Base-by-base conservation (phyloP, 352 stramenopile genomes). In the Pythium myriotylum region DNA sequence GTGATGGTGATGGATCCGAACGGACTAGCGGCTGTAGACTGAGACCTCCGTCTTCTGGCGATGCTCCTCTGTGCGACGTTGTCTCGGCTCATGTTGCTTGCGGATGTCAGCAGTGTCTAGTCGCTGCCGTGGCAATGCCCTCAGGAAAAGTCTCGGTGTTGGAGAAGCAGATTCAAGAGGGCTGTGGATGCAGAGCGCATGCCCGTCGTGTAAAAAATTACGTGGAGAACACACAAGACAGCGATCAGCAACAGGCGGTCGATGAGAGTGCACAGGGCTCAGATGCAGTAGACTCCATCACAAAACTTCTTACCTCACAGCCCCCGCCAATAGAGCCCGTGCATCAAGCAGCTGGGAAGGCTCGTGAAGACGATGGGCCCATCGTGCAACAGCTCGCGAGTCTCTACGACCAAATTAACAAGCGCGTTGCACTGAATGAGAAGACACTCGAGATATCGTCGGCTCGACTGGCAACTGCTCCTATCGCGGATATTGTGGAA, bases 371-470 rank as follows among this genome's bases (percentile, higher is more conserved):
- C 26, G 49, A 57, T 14, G 47, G 58, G 74, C 29, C 47, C 0
- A 23, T 65, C 2, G 47, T 58, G 23, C 24, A 51, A 10, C 47
- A 59, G 42, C 48, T 65, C 22, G 37, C 33, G 1, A 5, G 20
- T 4, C 39, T 37, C 20, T 65, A 65, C 39, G 58, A 65, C 29
- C 8, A 13, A 10, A 27, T 65, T 13, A 65, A 59, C 22, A 37
- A 59, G 7, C 49, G 42, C 26, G 48, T 65, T 5, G 33, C 26
- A 8, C 16, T 46, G 19, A 84, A 86, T 50, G 72, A 83, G 50
- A 71, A 69, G 17, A 68, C 65, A 0, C 49, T 84, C 32, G 67
- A 69, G 45, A 66, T 77, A 32, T 74, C 55, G 66, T 37, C 73
- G 17, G 37, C 39, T 60, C 65, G 65, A 20, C 54, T 77, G 27